phyloP scores from a whole-genome alignment of 1,284 basidiomycete species.

The Ceratobasidium sp. region DNA sequence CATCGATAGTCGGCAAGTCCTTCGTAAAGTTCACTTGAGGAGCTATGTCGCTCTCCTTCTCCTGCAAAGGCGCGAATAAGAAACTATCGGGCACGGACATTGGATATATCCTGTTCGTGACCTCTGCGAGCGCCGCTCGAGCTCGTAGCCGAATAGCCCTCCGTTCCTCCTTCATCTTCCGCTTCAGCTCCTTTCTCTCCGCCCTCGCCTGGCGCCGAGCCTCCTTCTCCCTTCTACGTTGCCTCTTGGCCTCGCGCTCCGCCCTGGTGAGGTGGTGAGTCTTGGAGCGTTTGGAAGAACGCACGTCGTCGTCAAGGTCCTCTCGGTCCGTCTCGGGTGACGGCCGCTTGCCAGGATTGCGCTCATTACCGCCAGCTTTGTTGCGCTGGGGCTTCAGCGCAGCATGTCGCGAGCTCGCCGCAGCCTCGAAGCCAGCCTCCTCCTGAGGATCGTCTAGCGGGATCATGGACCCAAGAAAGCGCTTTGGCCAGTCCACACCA shows the following conservation, averaged over 20 bases:
- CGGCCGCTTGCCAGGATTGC: neutral
- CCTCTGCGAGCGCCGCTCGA: constrained; percentile 14
- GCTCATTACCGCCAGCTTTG: neutral
- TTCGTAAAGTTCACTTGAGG: neutral
- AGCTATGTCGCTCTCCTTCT: constrained; percentile 6
- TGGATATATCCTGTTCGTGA: constrained; percentile 20
- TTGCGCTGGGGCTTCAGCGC: neutral
- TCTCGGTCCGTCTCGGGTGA: constrained; percentile 7
- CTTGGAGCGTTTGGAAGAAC: constrained; percentile 18
- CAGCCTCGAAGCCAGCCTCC: constrained; percentile 12
- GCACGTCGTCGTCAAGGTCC: neutral
- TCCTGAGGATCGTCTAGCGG: neutral
- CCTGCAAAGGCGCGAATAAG: neutral
- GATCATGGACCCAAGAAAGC: constrained; percentile 21
- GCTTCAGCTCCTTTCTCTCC: constrained; percentile 18
- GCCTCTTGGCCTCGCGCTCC: constrained; percentile 18
- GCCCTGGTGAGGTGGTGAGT: constrained; percentile 11
- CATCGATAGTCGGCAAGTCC: neutral
- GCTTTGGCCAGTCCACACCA: constrained; percentile 43
- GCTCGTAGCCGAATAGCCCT: neutral
- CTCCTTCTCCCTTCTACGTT: constrained; percentile 22
- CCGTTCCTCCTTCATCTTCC: constrained; percentile 17
- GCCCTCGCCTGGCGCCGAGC: constrained; percentile 5
- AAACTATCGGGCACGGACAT: neutral
- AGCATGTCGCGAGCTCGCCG: constrained; percentile 3